A percentile compares a stretch with the other conserved stretches of the same genome.
Conservation (phyloP, 225 moss, liverwort and hornwort species). For the Bryoerythrophyllum caledonicum region DNA sequence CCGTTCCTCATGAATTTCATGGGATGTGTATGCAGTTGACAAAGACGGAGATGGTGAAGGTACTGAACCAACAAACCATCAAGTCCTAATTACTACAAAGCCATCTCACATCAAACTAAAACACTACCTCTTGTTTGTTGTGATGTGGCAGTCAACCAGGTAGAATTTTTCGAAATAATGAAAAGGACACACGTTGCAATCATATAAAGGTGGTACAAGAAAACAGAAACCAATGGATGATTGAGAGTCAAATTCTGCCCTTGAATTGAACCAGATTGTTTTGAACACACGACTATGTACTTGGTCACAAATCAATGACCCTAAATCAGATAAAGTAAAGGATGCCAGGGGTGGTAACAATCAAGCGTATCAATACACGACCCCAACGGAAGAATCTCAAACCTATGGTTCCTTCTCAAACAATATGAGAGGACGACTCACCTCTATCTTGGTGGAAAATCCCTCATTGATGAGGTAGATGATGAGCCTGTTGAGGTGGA, state of each 20-base stretch:
- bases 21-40: constrained; percentile 54
- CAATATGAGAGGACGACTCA: not conserved
- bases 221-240: not conserved
- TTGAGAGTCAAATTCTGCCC: not conserved
- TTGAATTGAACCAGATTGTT: constrained; percentile 21
- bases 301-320: constrained; percentile 19
- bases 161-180: constrained; percentile 37
- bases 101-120: not conserved
- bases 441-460: constrained; percentile 54
- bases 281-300: constrained; percentile 8
- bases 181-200: constrained; percentile 13
- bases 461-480: constrained; percentile 30
- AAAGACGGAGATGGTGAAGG: constrained; percentile 76
- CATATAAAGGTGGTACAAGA: not conserved
- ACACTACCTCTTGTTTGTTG: not conserved
- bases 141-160: constrained; percentile 20
- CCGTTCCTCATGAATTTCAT: not conserved
- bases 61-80: not conserved
- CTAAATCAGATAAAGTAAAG: constrained; percentile 8
- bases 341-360: constrained; percentile 15
- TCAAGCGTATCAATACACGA: constrained; percentile 12
- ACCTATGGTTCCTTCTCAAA: not conserved
- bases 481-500: constrained; percentile 17
- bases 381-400: constrained; percentile 9
- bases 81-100: not conserved